These are phyloP conservation scores for Hygrophoropsis aurantiaca DNA, from an alignment of 768 basidiomycete genomes.

Conservation along the genomic window DNA sequence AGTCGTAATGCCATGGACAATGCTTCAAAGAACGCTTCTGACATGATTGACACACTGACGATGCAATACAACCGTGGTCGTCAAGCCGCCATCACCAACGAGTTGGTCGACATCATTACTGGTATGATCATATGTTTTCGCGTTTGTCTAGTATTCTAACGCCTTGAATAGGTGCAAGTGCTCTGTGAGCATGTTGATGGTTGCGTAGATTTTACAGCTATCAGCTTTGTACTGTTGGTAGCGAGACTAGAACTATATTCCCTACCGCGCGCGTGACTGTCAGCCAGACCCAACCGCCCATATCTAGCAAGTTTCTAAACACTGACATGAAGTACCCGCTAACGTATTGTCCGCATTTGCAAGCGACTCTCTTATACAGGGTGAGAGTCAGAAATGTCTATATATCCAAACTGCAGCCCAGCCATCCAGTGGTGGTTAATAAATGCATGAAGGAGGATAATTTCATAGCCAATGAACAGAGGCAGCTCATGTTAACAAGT, in stretches of 20 bases:
- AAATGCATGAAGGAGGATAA: too few species aligned
- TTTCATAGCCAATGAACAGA: too few species aligned
- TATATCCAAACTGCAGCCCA: too few species aligned
- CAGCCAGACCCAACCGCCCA: too few species aligned
- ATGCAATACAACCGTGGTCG: slow-evolving; percentile 99
- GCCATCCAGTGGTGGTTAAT: too few species aligned
- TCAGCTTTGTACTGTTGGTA: slow-evolving; percentile 8
- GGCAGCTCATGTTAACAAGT: too few species aligned
- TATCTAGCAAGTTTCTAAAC: too few species aligned
- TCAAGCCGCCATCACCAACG: slow-evolving; percentile 96
- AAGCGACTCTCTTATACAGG: too few species aligned
- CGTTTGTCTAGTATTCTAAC: not conserved
- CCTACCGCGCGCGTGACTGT: too few species aligned
- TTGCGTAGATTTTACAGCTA: slow-evolving; percentile 14
- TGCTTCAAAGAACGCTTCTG: slow-evolving; percentile 95
- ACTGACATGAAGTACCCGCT: too few species aligned
- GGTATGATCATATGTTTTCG: slow-evolving; percentile 47
- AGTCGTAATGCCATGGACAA: slow-evolving; percentile 99
- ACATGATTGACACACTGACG: slow-evolving; percentile 86
- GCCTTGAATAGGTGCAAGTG: slow-evolving; percentile 43
- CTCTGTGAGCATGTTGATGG: slow-evolving; percentile 33
- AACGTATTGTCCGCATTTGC: too few species aligned
- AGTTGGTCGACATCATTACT: slow-evolving; percentile 90
- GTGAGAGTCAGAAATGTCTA: too few species aligned
- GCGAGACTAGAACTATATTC: slow-evolving; percentile 21